Evolutionary conservation across 2,329 filamentous ascomycete species (phyloP).

Genomic region (Fonsecaea pugnacius): DNA sequence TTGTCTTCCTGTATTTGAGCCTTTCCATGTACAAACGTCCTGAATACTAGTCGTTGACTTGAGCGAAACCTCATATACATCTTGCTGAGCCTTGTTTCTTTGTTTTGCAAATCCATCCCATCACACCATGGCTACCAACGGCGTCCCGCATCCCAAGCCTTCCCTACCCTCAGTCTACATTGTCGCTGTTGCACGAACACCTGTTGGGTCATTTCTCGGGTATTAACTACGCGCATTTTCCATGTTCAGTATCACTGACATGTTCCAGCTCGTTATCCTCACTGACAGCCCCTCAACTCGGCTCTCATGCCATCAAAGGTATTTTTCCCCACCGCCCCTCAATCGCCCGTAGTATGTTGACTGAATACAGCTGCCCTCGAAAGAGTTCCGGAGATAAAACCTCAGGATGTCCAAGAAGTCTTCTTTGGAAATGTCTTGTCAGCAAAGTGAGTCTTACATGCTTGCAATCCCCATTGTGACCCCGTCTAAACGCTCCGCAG

Average conservation of each 20-base stretch:
- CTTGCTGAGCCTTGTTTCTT: not conserved
- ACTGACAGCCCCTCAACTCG: conserved; percentile 82
- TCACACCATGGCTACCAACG: conserved; percentile 34
- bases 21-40: not conserved
- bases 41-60: conserved; percentile 10
- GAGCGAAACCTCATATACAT: not conserved
- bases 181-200: conserved; percentile 86
- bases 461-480: conserved; percentile 7
- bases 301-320: conserved; percentile 92
- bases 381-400: conserved; percentile 82
- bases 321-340: conserved; percentile 40
- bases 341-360: conserved; percentile 8
- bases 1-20: conserved; percentile 7
- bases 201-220: conserved; percentile 93
- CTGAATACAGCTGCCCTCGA: conserved; percentile 69
- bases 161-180: conserved; percentile 90
- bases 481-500: conserved; percentile 51
- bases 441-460: conserved; percentile 68
- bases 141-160: conserved; percentile 32
- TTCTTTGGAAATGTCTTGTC: conserved; percentile 98
- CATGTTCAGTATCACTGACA: conserved; percentile 29
- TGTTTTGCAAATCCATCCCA: not conserved
- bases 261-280: conserved; percentile 78
- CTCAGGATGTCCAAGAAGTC: conserved; percentile 90
- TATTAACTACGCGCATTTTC: conserved; percentile 50